Evolutionary conservation across 202 grass and related monocot species (phyloP).

Genomic region (Elaeis oleifera): DNA sequence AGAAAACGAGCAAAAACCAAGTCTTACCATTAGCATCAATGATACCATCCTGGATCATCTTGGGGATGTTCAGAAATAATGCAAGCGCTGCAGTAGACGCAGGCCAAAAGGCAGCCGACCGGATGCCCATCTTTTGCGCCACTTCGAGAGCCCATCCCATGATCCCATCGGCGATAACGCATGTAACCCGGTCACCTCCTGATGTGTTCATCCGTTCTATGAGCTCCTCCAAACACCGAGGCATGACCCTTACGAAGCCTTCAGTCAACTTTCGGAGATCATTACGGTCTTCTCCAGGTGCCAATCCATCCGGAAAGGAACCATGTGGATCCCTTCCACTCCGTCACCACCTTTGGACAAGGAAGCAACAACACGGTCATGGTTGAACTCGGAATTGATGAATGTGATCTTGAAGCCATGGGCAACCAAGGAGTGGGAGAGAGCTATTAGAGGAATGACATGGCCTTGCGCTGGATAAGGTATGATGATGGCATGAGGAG

Average conservation of each 20-base stretch:
- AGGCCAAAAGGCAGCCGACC: conserved; percentile 36
- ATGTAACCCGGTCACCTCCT: conserved; percentile 20
- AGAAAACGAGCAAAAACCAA: too few relatives aligned
- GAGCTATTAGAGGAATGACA: conserved; percentile 46
- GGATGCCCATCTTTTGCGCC: conserved; percentile 38
- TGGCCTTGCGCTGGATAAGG: conserved; percentile 51
- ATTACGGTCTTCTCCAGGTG: conserved; percentile 35
- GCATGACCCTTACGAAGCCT: conserved; percentile 36
- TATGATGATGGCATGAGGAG: conserved; percentile 28
- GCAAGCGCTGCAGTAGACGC: conserved; percentile 26
- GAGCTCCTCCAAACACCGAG: conserved; percentile 23
- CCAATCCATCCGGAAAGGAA: conserved; percentile 45
- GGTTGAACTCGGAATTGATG: conserved; percentile 50
- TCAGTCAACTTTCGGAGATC: conserved; percentile 29
- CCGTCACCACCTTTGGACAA: conserved; percentile 5
- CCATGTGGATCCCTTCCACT: conserved; percentile 24
- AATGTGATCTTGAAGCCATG: conserved; percentile 53
- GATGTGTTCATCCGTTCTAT: conserved; percentile 24
- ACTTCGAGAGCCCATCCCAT: conserved; percentile 42
- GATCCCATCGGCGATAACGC: conserved; percentile 36
- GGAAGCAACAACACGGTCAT: conserved; percentile 19
- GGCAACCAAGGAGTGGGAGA: conserved; percentile 44
- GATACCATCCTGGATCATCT: conserved; percentile 41
- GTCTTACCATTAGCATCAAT: conserved; percentile 36
- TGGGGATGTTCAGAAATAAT: conserved; percentile 38